A percentile compares a stretch with the other conserved stretches of the same genome.
Evolutionary conservation across 2,329 filamentous ascomycete genomes (phyloP).

Genomic region (Amylocarpus encephaloides): DNA sequence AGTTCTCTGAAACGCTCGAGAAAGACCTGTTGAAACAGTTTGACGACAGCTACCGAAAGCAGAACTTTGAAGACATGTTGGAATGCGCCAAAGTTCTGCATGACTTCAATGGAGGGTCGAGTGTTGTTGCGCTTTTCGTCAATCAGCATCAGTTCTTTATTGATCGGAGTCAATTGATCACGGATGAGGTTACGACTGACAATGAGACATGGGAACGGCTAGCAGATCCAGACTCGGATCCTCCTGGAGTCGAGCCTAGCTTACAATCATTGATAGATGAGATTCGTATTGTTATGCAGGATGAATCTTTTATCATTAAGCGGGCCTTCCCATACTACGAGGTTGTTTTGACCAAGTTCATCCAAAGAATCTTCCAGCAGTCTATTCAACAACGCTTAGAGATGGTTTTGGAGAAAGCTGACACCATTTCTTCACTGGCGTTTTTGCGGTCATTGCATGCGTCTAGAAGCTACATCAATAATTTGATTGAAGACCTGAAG

Average conservation of each 20-base stretch:
- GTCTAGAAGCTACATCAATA: conserved; percentile 80
- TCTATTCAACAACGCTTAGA: conserved; percentile 95
- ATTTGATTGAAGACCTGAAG: conserved; percentile 87
- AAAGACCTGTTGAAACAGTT: conserved; percentile 95
- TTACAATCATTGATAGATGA: conserved; percentile 90
- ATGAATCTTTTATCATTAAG: conserved; percentile 95
- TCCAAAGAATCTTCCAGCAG: conserved; percentile 95
- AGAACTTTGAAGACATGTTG: conserved; percentile 97
- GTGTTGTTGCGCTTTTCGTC: conserved; percentile 92
- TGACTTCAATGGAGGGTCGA: conserved; percentile 93
- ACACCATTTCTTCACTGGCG: conserved; percentile 82
- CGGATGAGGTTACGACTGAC: conserved; percentile 51
- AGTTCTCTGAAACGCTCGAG: conserved; percentile 91
- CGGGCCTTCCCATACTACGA: conserved; percentile 95
- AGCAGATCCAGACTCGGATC: conserved; percentile 88
- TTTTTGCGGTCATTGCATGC: conserved; percentile 89
- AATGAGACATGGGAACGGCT: conserved; percentile 79
- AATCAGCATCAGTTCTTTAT: conserved; percentile 99
- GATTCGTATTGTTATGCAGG: conserved; percentile 90
- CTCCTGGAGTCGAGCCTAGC: conserved; percentile 84
- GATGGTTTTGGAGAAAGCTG: conserved; percentile 91
- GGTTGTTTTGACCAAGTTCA: conserved; percentile 84
- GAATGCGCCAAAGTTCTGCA: conserved; percentile 90
- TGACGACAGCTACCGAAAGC: conserved; percentile 90
- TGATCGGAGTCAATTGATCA: conserved; percentile 82